Base-by-base conservation (phyloP, 1,284 basidiomycete species). In the Irpex rosettiformis region DNA sequence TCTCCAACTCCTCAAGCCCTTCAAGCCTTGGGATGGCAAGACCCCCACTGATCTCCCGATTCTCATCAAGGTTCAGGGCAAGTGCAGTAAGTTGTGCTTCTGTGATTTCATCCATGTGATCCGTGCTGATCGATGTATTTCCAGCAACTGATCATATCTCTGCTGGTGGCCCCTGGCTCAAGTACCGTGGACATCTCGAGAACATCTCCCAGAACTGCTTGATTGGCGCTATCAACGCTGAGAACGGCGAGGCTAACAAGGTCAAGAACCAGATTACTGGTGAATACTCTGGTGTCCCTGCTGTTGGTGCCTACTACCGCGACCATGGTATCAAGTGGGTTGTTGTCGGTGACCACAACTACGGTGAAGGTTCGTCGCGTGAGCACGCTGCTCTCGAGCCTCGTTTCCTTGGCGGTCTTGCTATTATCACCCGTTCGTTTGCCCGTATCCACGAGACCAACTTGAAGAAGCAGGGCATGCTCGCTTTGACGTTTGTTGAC, bases 171-270 rank as follows among this genome's bases (percentile, higher is more conserved):
- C 96, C 96, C 49, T 99, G 96, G 96, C 85, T 98, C 79, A 98
- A 98, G 80, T 98, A 96, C 85, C 93, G 96, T 82, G 96, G 96
- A 66, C 96, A 98, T 78, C 88, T 99, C 70, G 86, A 97, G 77
- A 98, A 99, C 85, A 99, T 98, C 74, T 97, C 94, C 37, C 93
- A 97, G 77, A 98, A 98, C 83, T 96, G 94, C 79, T 77, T 98
- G 74, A 98, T 98, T 65, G 94, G 94, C 73, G 96, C 94, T 58
- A 96, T 98, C 81, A 98, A 98, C 81, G 74, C 85, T 59, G 95
- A 95, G 79, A 97, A 95, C 75, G 89, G 86, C 64, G 91, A 98
- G 79, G 94, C 96, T 64, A 99, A 98, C 88, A 92, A 93, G 75
- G 80, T 98, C 70, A 89, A 91, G 83, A 97, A 96, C 84, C 86